Conservation (phyloP, 2,329 filamentous ascomycete species). For the Hypoxylon sp. region DNA sequence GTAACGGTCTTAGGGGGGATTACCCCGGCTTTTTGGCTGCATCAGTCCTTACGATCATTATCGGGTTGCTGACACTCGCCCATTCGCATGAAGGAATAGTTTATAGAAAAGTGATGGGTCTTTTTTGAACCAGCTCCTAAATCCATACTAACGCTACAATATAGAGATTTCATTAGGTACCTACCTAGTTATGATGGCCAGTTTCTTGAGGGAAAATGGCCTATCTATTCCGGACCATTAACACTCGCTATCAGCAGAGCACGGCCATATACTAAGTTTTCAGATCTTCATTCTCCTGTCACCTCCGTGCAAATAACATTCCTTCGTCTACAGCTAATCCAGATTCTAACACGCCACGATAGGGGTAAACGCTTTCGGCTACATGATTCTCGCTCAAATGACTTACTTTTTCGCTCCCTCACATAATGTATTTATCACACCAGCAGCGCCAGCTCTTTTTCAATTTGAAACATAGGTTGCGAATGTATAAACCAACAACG, state of each 20-base stretch:
- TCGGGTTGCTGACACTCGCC: conserved; percentile 44
- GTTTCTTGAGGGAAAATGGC: conserved; percentile 52
- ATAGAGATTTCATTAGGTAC: conserved; percentile 56
- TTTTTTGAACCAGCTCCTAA: neutral
- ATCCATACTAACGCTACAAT: neutral
- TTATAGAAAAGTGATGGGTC: conserved; percentile 47
- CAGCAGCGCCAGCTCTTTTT: conserved; percentile 44
- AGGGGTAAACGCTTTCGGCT: conserved; percentile 64
- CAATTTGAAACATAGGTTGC: neutral
- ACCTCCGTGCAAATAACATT: conserved; percentile 48
- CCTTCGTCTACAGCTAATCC: neutral
- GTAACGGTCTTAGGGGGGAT: conserved; percentile 54
- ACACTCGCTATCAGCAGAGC: conserved; percentile 51
- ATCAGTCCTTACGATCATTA: conserved; percentile 50
- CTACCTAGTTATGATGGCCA: conserved; percentile 58
- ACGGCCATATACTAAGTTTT: conserved; percentile 45
- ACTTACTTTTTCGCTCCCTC: conserved; percentile 60
- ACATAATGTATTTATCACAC: conserved; percentile 56
- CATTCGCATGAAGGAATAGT: conserved; percentile 46
- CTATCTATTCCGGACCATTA: conserved; percentile 51
- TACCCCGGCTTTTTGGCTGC: conserved; percentile 55
- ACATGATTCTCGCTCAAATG: conserved; percentile 63
- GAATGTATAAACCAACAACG: neutral
- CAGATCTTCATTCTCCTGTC: conserved; percentile 53
- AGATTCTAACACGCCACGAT: neutral